phyloP scores from a whole-genome alignment of 305 asterid species.

The Salvia sclarea region DNA sequence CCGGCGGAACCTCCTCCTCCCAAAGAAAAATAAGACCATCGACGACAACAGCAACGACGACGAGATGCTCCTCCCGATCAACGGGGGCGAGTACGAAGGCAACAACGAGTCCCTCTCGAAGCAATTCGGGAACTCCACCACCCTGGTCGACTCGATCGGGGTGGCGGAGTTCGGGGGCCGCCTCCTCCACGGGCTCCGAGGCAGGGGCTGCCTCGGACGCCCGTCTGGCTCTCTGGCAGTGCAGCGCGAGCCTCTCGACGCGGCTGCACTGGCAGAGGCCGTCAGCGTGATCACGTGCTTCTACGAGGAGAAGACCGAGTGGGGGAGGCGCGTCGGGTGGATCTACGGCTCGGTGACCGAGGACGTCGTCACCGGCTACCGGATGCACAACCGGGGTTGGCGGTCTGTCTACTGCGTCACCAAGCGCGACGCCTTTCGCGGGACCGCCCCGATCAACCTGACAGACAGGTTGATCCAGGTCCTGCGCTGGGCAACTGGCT shows the following conservation, averaged over 20 bases:
- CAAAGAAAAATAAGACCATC: conserved; percentile 33
- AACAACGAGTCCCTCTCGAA: conserved; percentile 43
- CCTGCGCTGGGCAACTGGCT: conserved; percentile 95
- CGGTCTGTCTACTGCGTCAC: conserved; percentile 84
- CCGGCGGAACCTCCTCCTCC: conserved; percentile 46
- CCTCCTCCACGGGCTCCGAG: conserved; percentile 72
- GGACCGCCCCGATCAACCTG: conserved; percentile 89
- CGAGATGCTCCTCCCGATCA: conserved; percentile 62
- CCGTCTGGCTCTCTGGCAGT: conserved; percentile 84
- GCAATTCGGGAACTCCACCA: conserved; percentile 74
- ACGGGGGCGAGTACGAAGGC: conserved; percentile 45
- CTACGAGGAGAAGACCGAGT: conserved; percentile 89
- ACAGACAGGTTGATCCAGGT: conserved; percentile 86
- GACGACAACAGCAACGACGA: too few relatives aligned
- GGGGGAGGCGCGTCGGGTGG: conserved; percentile 96
- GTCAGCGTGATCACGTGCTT: conserved; percentile 81
- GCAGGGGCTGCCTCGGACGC: conserved; percentile 74
- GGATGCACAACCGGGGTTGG: conserved; percentile 96
- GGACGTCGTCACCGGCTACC: conserved; percentile 84
- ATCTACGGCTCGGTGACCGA: conserved; percentile 91
- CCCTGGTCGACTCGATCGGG: conserved; percentile 71
- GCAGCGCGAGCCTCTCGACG: conserved; percentile 88
- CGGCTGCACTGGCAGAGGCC: conserved; percentile 76
- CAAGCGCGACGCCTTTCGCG: conserved; percentile 78
- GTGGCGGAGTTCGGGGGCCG: conserved; percentile 94